Evolutionary conservation across 2,329 filamentous ascomycete genomes (phyloP).

Genomic region (Trichothecium roseum): DNA sequence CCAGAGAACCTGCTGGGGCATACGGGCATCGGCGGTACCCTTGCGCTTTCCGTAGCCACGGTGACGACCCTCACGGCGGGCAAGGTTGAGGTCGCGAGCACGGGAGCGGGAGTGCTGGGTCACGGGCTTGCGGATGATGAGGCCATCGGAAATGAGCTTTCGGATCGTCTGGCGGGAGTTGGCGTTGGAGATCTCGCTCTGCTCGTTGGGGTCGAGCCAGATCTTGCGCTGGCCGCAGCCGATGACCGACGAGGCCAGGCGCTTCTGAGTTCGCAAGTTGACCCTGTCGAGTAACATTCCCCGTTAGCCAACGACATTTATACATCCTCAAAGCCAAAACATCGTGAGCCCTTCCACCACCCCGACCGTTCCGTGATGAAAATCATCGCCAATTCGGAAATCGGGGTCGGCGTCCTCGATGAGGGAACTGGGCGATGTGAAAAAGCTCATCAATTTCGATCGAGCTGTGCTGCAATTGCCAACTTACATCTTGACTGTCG

Average conservation of each 20-base stretch:
- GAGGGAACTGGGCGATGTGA: no score
- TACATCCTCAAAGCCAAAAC: no score
- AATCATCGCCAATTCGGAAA: not conserved
- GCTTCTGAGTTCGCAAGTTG: conserved; percentile 99
- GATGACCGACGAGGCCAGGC: conserved; percentile 96
- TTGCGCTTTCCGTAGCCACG: conserved; percentile 99
- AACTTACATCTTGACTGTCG: conserved; percentile 36
- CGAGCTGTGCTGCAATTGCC: conserved; percentile 2
- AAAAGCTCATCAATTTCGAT: not conserved
- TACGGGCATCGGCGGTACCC: conserved; percentile 99
- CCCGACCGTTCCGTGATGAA: conserved; percentile 3
- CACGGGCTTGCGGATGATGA: conserved; percentile 99
- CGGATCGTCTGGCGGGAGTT: conserved; percentile 99
- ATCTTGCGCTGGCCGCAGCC: conserved; percentile 99
- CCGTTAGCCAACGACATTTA: conserved; percentile 15
- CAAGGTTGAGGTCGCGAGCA: conserved; percentile 88
- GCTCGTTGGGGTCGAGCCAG: conserved; percentile 99
- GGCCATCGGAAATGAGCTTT: conserved; percentile 98
- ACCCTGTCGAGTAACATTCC: conserved; percentile 52
- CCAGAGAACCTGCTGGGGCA: conserved; percentile 97
- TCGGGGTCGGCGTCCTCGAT: no score
- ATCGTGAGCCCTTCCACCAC: not conserved
- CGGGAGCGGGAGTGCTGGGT: conserved; percentile 99
- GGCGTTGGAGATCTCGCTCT: conserved; percentile 99
- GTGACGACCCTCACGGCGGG: conserved; percentile 92